Evolutionary conservation across 1,139 yeast species (phyloP).

Genomic region (Nadsonia starkeyi-henricii): DNA sequence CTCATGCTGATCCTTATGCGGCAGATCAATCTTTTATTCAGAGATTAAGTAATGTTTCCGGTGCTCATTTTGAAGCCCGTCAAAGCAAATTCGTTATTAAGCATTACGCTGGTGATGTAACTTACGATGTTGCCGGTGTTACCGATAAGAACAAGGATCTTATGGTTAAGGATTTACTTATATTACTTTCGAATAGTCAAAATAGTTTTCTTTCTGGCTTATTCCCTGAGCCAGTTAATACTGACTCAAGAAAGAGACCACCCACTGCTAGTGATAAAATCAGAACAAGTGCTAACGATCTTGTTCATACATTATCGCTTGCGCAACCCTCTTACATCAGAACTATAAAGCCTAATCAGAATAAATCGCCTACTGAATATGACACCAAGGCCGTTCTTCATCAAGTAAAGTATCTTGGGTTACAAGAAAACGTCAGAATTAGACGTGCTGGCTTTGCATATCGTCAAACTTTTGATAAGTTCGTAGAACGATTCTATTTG

Average conservation of each 20-base stretch:
- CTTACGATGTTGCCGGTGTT: constrained; percentile 80
- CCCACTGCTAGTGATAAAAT: constrained; percentile 98
- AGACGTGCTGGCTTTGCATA: constrained; percentile 99
- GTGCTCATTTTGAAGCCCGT: constrained; percentile 79
- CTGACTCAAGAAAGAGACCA: constrained; percentile 54
- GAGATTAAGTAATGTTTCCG: constrained; percentile 70
- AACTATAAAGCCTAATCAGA: constrained; percentile 95
- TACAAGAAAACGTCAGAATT: constrained; percentile 92
- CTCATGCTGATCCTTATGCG: constrained; percentile 94
- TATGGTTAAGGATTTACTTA: constrained; percentile 74
- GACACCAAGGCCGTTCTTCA: constrained; percentile 84
- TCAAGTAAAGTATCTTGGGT: constrained; percentile 89
- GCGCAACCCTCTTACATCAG: constrained; percentile 93
- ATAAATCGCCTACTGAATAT: constrained; percentile 80
- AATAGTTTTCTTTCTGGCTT: constrained; percentile 51
- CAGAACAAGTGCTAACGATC: constrained; percentile 76
- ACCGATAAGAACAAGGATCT: constrained; percentile 97
- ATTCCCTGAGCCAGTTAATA: constrained; percentile 69
- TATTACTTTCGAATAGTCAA: constrained; percentile 56
- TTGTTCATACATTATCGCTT: constrained; percentile 78
- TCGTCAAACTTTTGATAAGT: constrained; percentile 91
- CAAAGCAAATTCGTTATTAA: constrained; percentile 78
- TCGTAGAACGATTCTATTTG: constrained; percentile 89
- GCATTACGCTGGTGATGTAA: constrained; percentile 98
- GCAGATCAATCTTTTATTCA: constrained; percentile 96